These are phyloP conservation scores for Aspergillus heteromorphus DNA, from an alignment of 495 filamentous ascomycete genomes.

Conservation along the genomic window DNA sequence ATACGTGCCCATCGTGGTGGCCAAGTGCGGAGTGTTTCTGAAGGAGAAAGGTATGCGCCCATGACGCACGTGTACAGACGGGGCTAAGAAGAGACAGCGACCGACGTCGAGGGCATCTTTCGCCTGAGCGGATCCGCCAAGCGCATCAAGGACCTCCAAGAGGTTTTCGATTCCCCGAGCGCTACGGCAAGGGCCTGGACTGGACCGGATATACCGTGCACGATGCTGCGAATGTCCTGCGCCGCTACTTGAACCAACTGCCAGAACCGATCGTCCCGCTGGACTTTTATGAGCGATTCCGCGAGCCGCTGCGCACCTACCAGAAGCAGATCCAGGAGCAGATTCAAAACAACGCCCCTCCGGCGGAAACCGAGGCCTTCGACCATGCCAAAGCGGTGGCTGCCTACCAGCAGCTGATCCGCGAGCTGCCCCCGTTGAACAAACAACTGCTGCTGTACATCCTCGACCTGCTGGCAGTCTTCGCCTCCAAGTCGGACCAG, in stretches of 20 bases:
- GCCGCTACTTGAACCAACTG: conserved; percentile 90
- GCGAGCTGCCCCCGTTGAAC: conserved; percentile 87
- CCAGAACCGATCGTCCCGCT: conserved; percentile 93
- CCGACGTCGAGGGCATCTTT: conserved; percentile 95
- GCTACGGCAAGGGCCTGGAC: conserved; percentile 93
- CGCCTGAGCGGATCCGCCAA: conserved; percentile 95
- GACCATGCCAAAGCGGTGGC: conserved; percentile 70
- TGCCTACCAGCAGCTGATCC: conserved; percentile 84
- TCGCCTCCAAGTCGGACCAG: conserved; percentile 92
- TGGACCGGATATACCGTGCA: conserved; percentile 99
- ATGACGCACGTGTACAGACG: background rate
- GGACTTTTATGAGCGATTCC: conserved; percentile 87
- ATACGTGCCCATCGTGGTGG: conserved; percentile 97
- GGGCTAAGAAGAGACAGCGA: conserved; percentile 47
- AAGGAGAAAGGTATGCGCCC: conserved; percentile 85
- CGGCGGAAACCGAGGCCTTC: conserved; percentile 49
- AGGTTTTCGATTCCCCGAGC: conserved; percentile 86
- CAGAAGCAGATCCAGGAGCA: conserved; percentile 61
- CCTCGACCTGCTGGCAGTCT: conserved; percentile 94
- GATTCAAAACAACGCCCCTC: conserved; percentile 30
- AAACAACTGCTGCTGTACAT: conserved; percentile 95
- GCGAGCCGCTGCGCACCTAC: conserved; percentile 74
- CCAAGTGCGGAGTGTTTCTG: conserved; percentile 95
- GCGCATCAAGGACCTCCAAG: conserved; percentile 93
- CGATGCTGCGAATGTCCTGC: conserved; percentile 94